A percentile compares a stretch with the other conserved stretches of the same genome.
Evolutionary conservation across 352 stramenopile genomes (phyloP).

Genomic region (Blastocystis sp.): DNA sequence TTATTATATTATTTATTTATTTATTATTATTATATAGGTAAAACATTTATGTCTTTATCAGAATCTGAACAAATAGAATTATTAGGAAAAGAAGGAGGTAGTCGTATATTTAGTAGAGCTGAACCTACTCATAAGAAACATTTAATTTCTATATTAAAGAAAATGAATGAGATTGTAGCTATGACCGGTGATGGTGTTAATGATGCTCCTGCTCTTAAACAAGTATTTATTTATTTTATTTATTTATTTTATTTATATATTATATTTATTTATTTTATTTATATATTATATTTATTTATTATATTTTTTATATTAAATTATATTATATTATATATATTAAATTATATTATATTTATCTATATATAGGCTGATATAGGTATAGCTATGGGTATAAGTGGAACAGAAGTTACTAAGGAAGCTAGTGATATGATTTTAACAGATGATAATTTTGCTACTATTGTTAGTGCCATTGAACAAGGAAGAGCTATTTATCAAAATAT

Average conservation of each 20-base stretch:
- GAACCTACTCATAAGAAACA: slow-evolving; percentile 91
- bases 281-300: too few species aligned
- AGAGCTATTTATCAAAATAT: slow-evolving; percentile 73
- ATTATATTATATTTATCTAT: too few species aligned
- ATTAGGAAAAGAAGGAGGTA: not conserved
- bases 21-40: slow-evolving; percentile 63
- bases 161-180: slow-evolving; percentile 68
- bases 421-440: slow-evolving; percentile 92
- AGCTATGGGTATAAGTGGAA: slow-evolving; percentile 91
- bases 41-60: not conserved
- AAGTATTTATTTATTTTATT: slow-evolving; percentile 93
- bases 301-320: too few species aligned
- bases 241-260: too few species aligned
- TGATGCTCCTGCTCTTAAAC: slow-evolving; percentile 85
- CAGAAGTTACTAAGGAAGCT: slow-evolving; percentile 87
- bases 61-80: not conserved
- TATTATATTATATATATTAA: too few species aligned
- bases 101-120: slow-evolving; percentile 55
- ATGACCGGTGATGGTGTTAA: slow-evolving; percentile 99
- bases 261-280: too few species aligned
- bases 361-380: slow-evolving; percentile 66
- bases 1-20: not conserved
- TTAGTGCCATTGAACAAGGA: slow-evolving; percentile 61
- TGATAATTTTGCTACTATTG: slow-evolving; percentile 97
- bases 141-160: slow-evolving; percentile 68